Base-by-base conservation (phyloP, 306 rosid species). In the Dryas drummondii region DNA sequence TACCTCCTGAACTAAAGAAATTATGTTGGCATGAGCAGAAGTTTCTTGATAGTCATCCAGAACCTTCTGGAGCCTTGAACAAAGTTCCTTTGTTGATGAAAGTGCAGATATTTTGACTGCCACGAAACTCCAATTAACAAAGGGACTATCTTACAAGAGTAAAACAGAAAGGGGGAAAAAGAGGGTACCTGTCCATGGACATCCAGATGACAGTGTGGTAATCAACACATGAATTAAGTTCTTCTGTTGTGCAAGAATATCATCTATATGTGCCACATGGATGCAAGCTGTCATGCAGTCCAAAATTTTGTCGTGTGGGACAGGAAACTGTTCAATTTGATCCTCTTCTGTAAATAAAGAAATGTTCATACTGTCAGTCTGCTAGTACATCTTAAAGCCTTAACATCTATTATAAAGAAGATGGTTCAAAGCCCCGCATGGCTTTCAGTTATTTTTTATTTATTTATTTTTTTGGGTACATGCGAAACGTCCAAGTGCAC, bases 181-280 rank as follows among this genome's bases (percentile, higher is more conserved):
- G 50, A 80, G 62, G 77, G 47, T 88, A 94, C 98, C 98, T 48
- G 93, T 86, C 98, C 98, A 91, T 82, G 90, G 88, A 83, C 87
- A 83, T 62, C 86, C 91, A 66, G 87, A 88, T 64, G 83, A 82
- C 67, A 94, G 71, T 72, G 86, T 85, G 57, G 87, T 53, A 19
- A 83, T 72, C 49, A 79, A 85, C 79, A 94, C 70, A 53, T 86
- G 86, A 68, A 87, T 41, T 75, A 94, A 70, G 81, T 82, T 81
- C 87, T 91, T 88, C 47, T 87, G 91, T 71, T 84, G 88, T 75
- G 82, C 91, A 72, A 91, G 82, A 84, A 91, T 81, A 78, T 91
- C 93, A 81, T 82, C 76, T 80, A 90, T 37, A 70, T 79, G 77
- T 62, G 97, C 97, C 73, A 88, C 93, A 51, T 78, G 90, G 81